These are phyloP conservation scores for Hymenoscyphus repandus DNA, from an alignment of 2,329 filamentous ascomycete species.

Conservation along the genomic window DNA sequence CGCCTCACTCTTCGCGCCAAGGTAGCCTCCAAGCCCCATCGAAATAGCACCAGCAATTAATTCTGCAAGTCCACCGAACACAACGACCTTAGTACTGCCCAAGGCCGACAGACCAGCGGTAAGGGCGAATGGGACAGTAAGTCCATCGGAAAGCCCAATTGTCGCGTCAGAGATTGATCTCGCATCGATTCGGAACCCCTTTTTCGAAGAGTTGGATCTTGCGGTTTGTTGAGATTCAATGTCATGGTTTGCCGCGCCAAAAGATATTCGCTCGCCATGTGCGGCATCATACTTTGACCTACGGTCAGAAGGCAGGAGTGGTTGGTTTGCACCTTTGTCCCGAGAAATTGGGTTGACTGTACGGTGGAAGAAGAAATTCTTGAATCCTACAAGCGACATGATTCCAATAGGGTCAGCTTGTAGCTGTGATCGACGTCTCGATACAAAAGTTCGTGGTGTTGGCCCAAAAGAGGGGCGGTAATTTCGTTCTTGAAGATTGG, in stretches of 20 bases:
- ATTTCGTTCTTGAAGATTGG: background rate
- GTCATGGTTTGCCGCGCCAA: slow-evolving; percentile 12
- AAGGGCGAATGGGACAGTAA: slow-evolving; percentile 59
- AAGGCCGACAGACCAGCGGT: slow-evolving; percentile 50
- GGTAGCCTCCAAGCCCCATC: slow-evolving; percentile 57
- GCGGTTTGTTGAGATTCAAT: slow-evolving; percentile 25
- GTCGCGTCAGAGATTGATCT: slow-evolving; percentile 47
- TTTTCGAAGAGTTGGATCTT: slow-evolving; percentile 17
- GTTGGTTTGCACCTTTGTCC: background rate
- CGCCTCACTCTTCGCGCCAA: slow-evolving; percentile 46
- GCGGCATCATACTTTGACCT: background rate
- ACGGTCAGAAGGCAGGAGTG: background rate
- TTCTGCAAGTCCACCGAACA: slow-evolving; percentile 56
- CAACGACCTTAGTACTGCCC: slow-evolving; percentile 46
- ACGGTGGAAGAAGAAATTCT: slow-evolving; percentile 29
- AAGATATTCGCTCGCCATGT: background rate
- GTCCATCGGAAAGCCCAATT: slow-evolving; percentile 56
- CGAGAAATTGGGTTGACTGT: slow-evolving; percentile 16
- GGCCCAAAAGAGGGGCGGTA: background rate
- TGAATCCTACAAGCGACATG: slow-evolving; percentile 30
- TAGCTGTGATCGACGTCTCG: slow-evolving; percentile 11
- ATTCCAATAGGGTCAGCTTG: slow-evolving; percentile 10
- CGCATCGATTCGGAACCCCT: slow-evolving; percentile 28
- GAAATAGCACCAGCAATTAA: slow-evolving; percentile 56
- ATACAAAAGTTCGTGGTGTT: slow-evolving; percentile 8